phyloP scores from a whole-genome alignment of 495 filamentous ascomycete genomes.

The Daldinia loculata region DNA sequence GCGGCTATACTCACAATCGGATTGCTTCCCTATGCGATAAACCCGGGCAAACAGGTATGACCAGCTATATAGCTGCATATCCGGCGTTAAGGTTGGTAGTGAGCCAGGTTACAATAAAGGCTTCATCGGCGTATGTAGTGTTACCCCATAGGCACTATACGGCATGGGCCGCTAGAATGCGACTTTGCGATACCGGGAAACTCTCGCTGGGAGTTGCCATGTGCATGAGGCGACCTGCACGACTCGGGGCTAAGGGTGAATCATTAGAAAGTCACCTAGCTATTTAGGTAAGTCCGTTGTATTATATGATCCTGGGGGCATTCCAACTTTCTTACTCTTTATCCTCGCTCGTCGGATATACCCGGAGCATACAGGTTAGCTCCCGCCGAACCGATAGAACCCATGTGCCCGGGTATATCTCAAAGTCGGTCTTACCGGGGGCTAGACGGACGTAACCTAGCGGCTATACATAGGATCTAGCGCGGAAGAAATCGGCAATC shows the following conservation, averaged over 20 bases:
- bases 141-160: background rate
- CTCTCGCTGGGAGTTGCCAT: background rate
- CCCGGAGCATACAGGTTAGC: background rate
- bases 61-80: background rate
- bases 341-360: background rate
- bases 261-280: too few species aligned
- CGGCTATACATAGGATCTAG: background rate
- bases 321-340: background rate
- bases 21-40: background rate
- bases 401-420: slow-evolving; percentile 1
- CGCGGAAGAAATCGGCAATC: background rate
- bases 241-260: background rate
- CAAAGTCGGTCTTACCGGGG: slow-evolving; percentile 7
- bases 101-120: background rate
- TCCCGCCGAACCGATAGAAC: background rate
- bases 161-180: background rate
- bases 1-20: background rate
- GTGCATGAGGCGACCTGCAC: background rate
- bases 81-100: background rate
- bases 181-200: slow-evolving; percentile 1
- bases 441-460: background rate
- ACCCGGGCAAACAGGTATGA: background rate
- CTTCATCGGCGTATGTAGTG: background rate
- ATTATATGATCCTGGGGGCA: background rate
- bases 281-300: too few species aligned